Base-by-base conservation (phyloP, 352 stramenopile species). In the Thraustochytrium sp. region DNA sequence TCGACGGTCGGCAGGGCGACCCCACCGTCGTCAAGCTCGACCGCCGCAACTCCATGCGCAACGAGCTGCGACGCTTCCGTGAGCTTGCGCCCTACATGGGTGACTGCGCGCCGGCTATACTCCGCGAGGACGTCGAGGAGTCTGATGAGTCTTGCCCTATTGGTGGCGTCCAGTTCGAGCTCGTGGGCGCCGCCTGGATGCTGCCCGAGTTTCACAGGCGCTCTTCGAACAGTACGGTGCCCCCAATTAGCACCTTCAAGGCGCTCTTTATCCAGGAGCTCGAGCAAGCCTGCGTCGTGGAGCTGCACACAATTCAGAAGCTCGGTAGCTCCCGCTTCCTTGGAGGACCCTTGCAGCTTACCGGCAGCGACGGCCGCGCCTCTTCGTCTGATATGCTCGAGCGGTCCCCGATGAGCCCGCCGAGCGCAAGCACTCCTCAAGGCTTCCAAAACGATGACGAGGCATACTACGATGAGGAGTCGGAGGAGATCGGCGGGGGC, bases 11-110 rank as follows among this genome's bases (percentile, higher is more conserved):
- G 42, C 31, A 65, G 18, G 68, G 31, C 18, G 68, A 80, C n/a
- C 68, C 68, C 46, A 80, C 68, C n/a, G 53, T 80, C 21, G 44
- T 80, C 26, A 80, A 80, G 31, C 18, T 80, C 8, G 68, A 80
- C 26, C 23, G 29, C 11, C 26, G 68, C 18, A 29, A 75, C 18
- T 18, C 21, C 37, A 80, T 80, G 68, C 34, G 53, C 34, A n/a
- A 80, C 23, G 68, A 80, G 31, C 18, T 61, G 26, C 8, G 23
- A 26, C 34, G 53, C 26, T 80, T 55, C 26, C 3, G 5, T 8
- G 8, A 11, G 5, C 38, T 80, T 9, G 68, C 42, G 11, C 48
- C 48, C 21, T 80, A 65, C 34, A 80, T 80, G 68, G 68, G 68
- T 8, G 68, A 80, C 26, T 80, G 68, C 44, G 68, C 68, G 1